phyloP scores from a whole-genome alignment of 2,329 filamentous ascomycete species.

The Venturia nashicola region DNA sequence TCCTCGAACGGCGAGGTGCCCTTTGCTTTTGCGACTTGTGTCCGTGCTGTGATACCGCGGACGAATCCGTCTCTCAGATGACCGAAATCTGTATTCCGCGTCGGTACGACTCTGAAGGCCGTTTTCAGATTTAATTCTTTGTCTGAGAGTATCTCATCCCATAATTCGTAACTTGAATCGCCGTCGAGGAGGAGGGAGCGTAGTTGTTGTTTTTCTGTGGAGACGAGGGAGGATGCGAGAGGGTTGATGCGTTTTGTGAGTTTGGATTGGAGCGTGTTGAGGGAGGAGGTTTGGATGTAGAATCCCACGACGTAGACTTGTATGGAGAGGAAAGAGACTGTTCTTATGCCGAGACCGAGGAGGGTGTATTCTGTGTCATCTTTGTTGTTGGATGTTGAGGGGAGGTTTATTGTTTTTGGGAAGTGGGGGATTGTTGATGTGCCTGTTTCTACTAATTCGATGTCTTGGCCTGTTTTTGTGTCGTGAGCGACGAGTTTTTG shows the following conservation, averaged over 20 bases:
- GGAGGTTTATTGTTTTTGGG: constrained; percentile 57
- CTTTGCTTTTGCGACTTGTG: constrained; percentile 42
- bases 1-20: constrained; percentile 46
- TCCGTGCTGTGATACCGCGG: constrained; percentile 65
- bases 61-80: constrained; percentile 89
- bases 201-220: constrained; percentile 66
- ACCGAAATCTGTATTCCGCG: constrained; percentile 87
- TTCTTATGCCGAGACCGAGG: constrained; percentile 75
- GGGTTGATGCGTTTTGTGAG: constrained; percentile 67
- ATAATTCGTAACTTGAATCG: constrained; percentile 55
- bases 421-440: constrained; percentile 71
- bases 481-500: constrained; percentile 37
- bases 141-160: constrained; percentile 57
- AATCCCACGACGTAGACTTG: constrained; percentile 92
- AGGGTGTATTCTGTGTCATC: constrained; percentile 62
- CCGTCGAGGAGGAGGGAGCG: constrained; percentile 58
- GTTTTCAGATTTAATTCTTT: constrained; percentile 45
- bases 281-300: constrained; percentile 76
- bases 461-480: constrained; percentile 36
- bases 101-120: constrained; percentile 72
- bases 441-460: constrained; percentile 68
- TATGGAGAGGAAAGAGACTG: constrained; percentile 78
- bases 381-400: constrained; percentile 26
- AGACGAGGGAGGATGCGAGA: constrained; percentile 69
- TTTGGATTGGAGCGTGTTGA: constrained; percentile 65